phyloP scores from a whole-genome alignment of 495 filamentous ascomycete genomes.

The Annulohypoxylon nitens region DNA sequence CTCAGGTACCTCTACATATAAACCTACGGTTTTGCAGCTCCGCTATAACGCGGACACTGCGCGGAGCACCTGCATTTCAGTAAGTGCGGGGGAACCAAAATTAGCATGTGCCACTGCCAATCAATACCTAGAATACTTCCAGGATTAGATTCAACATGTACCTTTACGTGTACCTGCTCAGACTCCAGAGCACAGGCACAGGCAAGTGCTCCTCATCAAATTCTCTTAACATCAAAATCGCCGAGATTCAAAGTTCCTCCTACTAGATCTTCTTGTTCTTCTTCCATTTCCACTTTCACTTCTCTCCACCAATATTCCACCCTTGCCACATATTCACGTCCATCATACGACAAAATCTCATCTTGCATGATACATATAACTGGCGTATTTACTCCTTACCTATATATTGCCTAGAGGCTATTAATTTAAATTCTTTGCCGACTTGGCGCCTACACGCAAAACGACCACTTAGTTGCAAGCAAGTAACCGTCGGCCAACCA shows the following conservation, averaged over 20 bases:
- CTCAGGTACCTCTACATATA: slow-evolving; percentile 1
- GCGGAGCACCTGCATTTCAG: slow-evolving; percentile 18
- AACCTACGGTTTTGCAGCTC: not conserved
- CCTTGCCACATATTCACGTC: slow-evolving; percentile 26
- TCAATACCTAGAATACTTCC: slow-evolving; percentile 1
- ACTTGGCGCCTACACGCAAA: slow-evolving; percentile 14
- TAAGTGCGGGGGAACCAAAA: slow-evolving; percentile 26
- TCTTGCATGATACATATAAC: slow-evolving; percentile 5
- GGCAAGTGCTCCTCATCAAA: slow-evolving; percentile 1
- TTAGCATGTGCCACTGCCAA: slow-evolving; percentile 24
- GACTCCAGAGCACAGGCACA: not conserved
- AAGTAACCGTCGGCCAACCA: slow-evolving; percentile 31
- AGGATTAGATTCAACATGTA: not conserved
- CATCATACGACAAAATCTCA: slow-evolving; percentile 12
- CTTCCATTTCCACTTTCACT: slow-evolving; percentile 10
- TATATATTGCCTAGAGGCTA: slow-evolving; percentile 1
- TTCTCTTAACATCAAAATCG: slow-evolving; percentile 13
- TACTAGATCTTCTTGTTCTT: not conserved
- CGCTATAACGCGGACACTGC: slow-evolving; percentile 5
- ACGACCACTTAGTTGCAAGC: slow-evolving; percentile 9
- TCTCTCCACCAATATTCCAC: slow-evolving; percentile 27
- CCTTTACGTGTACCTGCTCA: not conserved
- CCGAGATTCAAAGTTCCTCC: not conserved
- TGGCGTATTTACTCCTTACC: not conserved
- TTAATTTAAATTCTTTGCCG: slow-evolving; percentile 14